Conservation (phyloP, 768 basidiomycete species). For the Cystofilobasidium ferigula region DNA sequence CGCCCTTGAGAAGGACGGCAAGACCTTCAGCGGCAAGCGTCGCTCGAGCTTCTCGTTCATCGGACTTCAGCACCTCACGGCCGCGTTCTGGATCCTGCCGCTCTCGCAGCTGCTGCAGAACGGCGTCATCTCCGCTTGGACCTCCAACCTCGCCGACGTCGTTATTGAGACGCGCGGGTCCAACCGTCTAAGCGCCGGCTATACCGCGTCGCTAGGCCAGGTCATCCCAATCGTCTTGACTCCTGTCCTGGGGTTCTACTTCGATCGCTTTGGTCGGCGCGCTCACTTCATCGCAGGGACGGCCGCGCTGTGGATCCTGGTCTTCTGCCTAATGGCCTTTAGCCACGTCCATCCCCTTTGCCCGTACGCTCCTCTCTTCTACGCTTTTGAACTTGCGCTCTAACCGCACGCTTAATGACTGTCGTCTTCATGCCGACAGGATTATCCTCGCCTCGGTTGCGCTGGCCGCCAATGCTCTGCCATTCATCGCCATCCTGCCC, state of each 20-base stretch:
- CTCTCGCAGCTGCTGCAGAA: constrained; percentile 32
- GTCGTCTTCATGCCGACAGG: background rate
- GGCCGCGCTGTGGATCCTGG: constrained; percentile 34
- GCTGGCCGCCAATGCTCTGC: constrained; percentile 32
- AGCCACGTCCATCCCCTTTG: constrained; percentile 34
- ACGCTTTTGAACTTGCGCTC: background rate
- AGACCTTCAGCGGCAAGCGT: background rate
- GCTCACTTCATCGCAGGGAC: constrained; percentile 30
- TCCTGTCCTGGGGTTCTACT: constrained; percentile 33
- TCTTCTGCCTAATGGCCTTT: constrained; percentile 34
- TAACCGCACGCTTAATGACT: background rate
- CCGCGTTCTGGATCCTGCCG: constrained; percentile 26
- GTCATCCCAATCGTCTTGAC: constrained; percentile 37
- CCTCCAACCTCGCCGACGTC: constrained; percentile 35
- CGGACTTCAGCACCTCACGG: constrained; percentile 22
- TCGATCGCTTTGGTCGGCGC: constrained; percentile 35
- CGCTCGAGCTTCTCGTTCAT: constrained; percentile 2
- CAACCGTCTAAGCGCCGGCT: constrained; percentile 34
- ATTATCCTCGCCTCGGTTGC: constrained; percentile 34
- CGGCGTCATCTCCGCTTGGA: constrained; percentile 32
- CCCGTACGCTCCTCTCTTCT: constrained; percentile 25
- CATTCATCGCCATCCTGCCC: constrained; percentile 35
- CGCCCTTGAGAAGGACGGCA: background rate
- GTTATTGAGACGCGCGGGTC: constrained; percentile 11
- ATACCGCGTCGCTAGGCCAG: constrained; percentile 34